Conservation (phyloP, 75 land plant genomes). For the Selaginella tamariscina region DNA sequence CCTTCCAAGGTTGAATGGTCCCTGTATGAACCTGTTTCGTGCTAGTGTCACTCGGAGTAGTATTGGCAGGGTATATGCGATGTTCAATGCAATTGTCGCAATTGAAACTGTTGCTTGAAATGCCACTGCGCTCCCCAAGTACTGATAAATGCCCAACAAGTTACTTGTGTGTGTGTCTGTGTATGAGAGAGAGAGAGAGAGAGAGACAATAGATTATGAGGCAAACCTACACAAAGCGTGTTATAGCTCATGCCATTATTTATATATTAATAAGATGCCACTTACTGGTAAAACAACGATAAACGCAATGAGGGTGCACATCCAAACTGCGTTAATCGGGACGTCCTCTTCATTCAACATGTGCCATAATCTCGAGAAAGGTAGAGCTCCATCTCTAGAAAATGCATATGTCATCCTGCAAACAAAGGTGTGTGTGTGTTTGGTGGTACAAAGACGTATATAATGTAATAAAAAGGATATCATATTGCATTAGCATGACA, state of each 20-base stretch:
- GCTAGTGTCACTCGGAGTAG: conserved; percentile 64
- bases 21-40: conserved; percentile 44
- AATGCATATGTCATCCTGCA: conserved; percentile 93
- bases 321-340: conserved; percentile 79
- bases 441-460: too few species aligned
- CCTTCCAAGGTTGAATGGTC: conserved; percentile 68
- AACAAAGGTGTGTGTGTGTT: background rate
- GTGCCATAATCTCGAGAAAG: conserved; percentile 70
- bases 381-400: conserved; percentile 96
- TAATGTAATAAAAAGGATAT: too few species aligned
- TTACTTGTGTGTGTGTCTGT: too few species aligned
- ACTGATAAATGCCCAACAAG: too few species aligned
- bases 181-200: too few species aligned
- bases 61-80: conserved; percentile 66
- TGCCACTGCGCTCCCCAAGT: conserved; percentile 66
- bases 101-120: conserved; percentile 90
- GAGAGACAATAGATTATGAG: too few species aligned
- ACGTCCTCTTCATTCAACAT: conserved; percentile 68
- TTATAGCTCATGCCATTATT: too few species aligned
- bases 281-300: conserved; percentile 79
- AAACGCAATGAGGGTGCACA: conserved; percentile 57
- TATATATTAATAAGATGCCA: too few species aligned
- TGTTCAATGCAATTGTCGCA: conserved; percentile 67
- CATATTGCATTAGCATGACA: too few species aligned
- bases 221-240: too few species aligned